These are phyloP conservation scores for Xerocomus spinulosus DNA, from an alignment of 768 basidiomycete genomes.

Conservation along the genomic window DNA sequence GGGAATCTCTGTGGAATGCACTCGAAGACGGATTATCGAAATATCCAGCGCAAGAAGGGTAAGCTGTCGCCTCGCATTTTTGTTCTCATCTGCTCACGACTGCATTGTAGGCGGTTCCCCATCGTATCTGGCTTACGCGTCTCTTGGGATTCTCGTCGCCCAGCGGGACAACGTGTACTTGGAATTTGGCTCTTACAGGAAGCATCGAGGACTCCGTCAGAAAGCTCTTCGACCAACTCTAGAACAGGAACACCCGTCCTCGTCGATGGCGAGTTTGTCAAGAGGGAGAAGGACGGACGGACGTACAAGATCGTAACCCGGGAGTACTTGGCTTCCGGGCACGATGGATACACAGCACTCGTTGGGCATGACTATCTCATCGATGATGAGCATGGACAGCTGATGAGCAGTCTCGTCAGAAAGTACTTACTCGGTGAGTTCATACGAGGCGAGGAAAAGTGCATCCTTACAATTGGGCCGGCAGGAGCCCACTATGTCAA, in stretches of 20 bases:
- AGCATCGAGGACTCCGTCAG: conserved; percentile 15
- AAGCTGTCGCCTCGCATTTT: conserved; percentile 13
- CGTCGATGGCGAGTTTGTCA: conserved; percentile 51
- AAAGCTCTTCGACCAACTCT: conserved; percentile 16
- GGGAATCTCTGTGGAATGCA: conserved; percentile 73
- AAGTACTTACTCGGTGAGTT: conserved; percentile 74
- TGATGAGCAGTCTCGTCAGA: conserved; percentile 75
- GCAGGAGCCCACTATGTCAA: conserved; percentile 74
- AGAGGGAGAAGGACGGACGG: conserved; percentile 46
- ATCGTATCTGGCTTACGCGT: conserved; percentile 81
- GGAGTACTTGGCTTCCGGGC: conserved; percentile 79
- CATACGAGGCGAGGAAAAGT: neutral
- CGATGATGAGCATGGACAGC: conserved; percentile 77
- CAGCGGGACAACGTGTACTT: conserved; percentile 66
- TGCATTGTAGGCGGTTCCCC: conserved; percentile 68
- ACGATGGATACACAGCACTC: conserved; percentile 75
- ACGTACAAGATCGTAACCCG: conserved; percentile 81
- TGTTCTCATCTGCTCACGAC: neutral
- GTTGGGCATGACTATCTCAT: conserved; percentile 64
- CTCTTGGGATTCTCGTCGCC: conserved; percentile 77
- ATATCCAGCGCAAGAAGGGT: conserved; percentile 93
- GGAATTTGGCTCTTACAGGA: conserved; percentile 61
- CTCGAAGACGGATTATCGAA: conserved; percentile 67
- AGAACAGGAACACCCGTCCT: conserved; percentile 29
- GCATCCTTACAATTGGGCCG: conserved; percentile 8